phyloP scores from a whole-genome alignment of 2,329 filamentous ascomycete species.

The Neonectria coccinea region DNA sequence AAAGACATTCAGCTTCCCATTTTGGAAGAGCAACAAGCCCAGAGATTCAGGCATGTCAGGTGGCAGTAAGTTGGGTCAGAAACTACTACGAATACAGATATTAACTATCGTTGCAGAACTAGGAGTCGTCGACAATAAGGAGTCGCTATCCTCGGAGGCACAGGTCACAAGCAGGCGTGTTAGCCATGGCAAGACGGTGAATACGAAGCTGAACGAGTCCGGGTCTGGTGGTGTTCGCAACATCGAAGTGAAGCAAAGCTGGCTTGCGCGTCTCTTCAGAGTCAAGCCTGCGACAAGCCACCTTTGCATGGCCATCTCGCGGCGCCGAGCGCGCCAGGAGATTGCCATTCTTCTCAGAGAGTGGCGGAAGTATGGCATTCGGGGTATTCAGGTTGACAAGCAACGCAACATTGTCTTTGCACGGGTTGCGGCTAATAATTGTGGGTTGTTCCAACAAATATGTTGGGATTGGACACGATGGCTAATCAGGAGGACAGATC shows the following conservation, averaged over 20 bases:
- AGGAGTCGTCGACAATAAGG: slow-evolving; percentile 32
- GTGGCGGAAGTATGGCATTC: slow-evolving; percentile 86
- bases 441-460: slow-evolving; percentile 63
- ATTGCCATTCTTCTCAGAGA: slow-evolving; percentile 79
- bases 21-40: slow-evolving; percentile 65
- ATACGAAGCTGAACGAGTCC: slow-evolving; percentile 50
- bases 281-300: slow-evolving; percentile 85
- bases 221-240: slow-evolving; percentile 58
- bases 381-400: slow-evolving; percentile 83
- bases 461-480: not conserved
- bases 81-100: not conserved
- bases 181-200: slow-evolving; percentile 27
- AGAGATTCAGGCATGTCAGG: slow-evolving; percentile 60
- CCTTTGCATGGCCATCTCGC: slow-evolving; percentile 78
- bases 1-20: slow-evolving; percentile 65
- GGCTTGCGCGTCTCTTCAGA: slow-evolving; percentile 89
- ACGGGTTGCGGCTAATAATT: slow-evolving; percentile 79
- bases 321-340: slow-evolving; percentile 79
- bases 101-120: slow-evolving; percentile 20
- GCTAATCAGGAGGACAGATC: slow-evolving; percentile 63
- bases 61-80: slow-evolving; percentile 52
- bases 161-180: slow-evolving; percentile 37
- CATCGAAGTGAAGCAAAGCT: slow-evolving; percentile 80
- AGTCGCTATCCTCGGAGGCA: slow-evolving; percentile 27
- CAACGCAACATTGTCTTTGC: slow-evolving; percentile 83